Evolutionary conservation across 768 basidiomycete genomes (phyloP), one percentile per base, ranked within the genome.

Genomic region (Podaxis sp.): DNA sequence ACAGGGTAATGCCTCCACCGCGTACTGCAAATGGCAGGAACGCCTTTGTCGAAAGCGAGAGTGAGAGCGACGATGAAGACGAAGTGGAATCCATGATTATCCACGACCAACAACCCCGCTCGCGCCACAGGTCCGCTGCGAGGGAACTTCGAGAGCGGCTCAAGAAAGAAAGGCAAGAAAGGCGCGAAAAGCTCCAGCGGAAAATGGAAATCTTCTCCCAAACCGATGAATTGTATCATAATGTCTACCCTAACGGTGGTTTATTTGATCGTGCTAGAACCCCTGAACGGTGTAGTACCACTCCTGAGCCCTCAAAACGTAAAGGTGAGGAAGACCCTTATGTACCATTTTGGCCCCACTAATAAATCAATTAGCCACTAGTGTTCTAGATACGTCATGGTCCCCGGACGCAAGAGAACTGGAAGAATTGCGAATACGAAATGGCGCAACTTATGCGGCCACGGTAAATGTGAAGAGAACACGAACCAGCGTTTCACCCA

Each of bases 11-110:
- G 54, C 61, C 63, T 9, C 59, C 61, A 9, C 61, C 67, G 2
- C 63, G 11, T 47, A 15, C 12, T 8, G 19, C 15, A 4, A 38
- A 37, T 37, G 53, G 38, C 9, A 57, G 55, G 17, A 43, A 49
- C 19, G 37, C 29, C 25, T 53, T 57, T 7, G 25, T 67, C 12
- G 69, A 71, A 64, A 55, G 37, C 9, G 67, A 69, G 53, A 71
- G 62, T 15, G 64, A 67, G n/a, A 68, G 64, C 22, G 66, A 67
- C 19, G 74, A 75, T 33, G 78, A 76, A 62, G 77, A 76, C 17
- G 82, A 84, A 63, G 79, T 84, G 12, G 80, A 82, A 58, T 76
- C 78, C 47, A 85, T 88, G 82, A 64, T 82, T 5, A 67, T 82
- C 15, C 77, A 79, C 54, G 80, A 82, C 63, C 70, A 51, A 40